phyloP scores from a whole-genome alignment of 768 basidiomycete genomes.

The Dioszegia aurantiaca region DNA sequence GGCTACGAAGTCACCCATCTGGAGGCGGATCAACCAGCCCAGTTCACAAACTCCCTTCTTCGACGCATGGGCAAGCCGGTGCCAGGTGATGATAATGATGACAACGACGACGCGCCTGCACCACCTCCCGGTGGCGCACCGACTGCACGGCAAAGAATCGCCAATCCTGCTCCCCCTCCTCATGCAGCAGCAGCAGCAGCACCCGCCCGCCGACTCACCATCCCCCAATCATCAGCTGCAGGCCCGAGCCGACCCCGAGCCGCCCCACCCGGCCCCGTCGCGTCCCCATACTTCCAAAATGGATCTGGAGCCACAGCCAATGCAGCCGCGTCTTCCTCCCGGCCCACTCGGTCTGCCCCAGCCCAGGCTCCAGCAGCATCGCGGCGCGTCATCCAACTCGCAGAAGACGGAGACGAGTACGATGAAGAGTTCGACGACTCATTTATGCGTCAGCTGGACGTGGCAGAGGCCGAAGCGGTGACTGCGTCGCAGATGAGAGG shows the following conservation, averaged over 20 bases:
- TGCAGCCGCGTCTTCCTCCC: constrained; percentile 7
- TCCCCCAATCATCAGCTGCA: neutral
- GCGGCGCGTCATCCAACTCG: neutral
- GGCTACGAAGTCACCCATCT: constrained; percentile 63
- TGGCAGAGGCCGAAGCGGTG: constrained; percentile 11
- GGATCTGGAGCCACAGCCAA: too few species aligned
- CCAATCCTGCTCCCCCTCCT: constrained; percentile 5
- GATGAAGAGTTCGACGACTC: constrained; percentile 24
- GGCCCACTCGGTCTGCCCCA: neutral
- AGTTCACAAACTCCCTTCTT: constrained; percentile 65
- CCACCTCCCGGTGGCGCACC: neutral
- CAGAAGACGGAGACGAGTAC: constrained; percentile 15
- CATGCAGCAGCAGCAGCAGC: neutral
- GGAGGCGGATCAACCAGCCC: constrained; percentile 59
- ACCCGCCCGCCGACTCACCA: constrained; percentile 2
- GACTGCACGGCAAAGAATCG: too few species aligned
- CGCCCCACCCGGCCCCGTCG: neutral
- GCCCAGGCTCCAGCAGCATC: constrained; percentile 11
- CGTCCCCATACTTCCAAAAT: constrained; percentile 8
- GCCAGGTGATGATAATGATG: neutral
- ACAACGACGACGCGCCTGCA: neutral
- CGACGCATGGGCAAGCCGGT: constrained; percentile 62
- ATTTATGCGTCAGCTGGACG: constrained; percentile 21
- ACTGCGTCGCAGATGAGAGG: neutral
- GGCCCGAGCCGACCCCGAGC: neutral